A percentile compares a stretch with the other conserved stretches of the same genome.
Conservation (phyloP, 78 protist species). For the Pelomyxa schiedti region DNA sequence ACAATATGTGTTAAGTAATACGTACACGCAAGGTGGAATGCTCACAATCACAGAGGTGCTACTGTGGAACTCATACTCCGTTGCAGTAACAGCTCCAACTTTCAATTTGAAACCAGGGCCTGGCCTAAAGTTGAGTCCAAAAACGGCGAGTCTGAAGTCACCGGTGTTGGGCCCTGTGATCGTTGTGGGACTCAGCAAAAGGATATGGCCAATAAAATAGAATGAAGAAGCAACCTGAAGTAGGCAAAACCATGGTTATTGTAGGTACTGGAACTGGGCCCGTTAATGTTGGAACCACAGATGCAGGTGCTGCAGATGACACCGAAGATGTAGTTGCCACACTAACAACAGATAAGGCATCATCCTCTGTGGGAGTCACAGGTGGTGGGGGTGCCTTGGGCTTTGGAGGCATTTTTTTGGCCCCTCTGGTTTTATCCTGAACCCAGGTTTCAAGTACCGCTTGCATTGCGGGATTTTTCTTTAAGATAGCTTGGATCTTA, state of each 20-base stretch:
- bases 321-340: background rate
- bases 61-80: slow-evolving; percentile 25
- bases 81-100: slow-evolving; percentile 12
- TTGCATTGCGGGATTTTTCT: background rate
- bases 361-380: background rate
- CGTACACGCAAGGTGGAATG: slow-evolving; percentile 4
- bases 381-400: background rate
- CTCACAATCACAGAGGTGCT: slow-evolving; percentile 10
- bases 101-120: slow-evolving; percentile 9
- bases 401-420: background rate
- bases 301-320: background rate
- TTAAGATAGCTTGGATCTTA: background rate
- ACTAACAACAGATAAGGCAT: background rate
- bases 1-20: background rate
- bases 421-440: background rate
- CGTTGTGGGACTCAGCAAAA: no score
- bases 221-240: background rate
- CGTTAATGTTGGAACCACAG: background rate
- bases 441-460: background rate
- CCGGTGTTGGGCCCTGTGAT: slow-evolving; percentile 10
- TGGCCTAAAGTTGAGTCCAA: slow-evolving; percentile 32
- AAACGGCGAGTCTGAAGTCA: slow-evolving; percentile 19
- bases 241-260: background rate
- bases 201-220: no score
- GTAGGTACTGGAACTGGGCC: background rate